These are phyloP conservation scores for Linaria vulgaris DNA, from an alignment of 257 asterid species.

Conservation along the genomic window DNA sequence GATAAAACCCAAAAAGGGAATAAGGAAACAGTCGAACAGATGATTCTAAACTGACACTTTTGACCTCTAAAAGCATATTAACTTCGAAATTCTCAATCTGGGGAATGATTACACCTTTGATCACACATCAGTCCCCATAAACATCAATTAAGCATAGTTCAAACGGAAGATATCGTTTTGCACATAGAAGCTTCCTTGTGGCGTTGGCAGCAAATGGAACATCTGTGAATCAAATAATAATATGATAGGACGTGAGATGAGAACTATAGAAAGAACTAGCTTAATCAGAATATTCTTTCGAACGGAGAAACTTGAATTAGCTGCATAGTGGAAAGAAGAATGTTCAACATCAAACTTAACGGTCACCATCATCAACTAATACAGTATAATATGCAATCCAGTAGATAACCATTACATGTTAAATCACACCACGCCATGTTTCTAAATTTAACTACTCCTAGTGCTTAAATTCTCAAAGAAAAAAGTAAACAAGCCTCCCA, in stretches of 20 bases:
- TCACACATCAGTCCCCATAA: conserved; percentile 14
- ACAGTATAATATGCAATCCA: not conserved
- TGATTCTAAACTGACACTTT: conserved; percentile 26
- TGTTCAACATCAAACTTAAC: no score
- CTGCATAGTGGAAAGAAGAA: no score
- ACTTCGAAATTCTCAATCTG: conserved; percentile 26
- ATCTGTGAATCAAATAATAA: conserved; percentile 45
- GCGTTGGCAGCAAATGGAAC: conserved; percentile 94
- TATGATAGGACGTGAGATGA: conserved; percentile 9
- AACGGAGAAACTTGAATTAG: conserved; percentile 7
- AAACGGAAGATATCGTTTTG: conserved; percentile 86
- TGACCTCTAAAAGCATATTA: conserved; percentile 28
- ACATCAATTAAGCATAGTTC: conserved; percentile 62
- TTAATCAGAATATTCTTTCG: not conserved
- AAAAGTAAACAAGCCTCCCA: not conserved
- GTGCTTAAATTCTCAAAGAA: not conserved
- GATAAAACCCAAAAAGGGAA: conserved; percentile 30
- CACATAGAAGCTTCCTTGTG: conserved; percentile 82
- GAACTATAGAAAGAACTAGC: not conserved
- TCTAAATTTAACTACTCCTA: not conserved
- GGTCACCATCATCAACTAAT: not conserved
- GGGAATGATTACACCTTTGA: conserved; percentile 19
- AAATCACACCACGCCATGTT: not conserved
- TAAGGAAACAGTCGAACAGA: conserved; percentile 34
- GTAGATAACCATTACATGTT: not conserved